Conservation (phyloP, 2,329 filamentous ascomycete species). For the Aspergillus sp. region DNA sequence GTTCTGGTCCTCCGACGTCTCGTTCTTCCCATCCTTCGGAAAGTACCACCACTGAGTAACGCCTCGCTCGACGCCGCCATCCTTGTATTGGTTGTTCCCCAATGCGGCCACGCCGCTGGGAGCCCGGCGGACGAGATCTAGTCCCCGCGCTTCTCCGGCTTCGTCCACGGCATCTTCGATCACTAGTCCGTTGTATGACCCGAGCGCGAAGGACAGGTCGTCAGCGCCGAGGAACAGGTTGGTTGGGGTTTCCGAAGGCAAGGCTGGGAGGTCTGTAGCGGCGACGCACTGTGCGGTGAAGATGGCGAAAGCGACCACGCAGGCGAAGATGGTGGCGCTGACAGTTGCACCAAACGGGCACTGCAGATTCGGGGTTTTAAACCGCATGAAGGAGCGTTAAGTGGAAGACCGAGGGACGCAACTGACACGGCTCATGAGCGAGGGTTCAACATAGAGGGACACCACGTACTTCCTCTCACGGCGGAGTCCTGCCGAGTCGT, state of each 20-base stretch:
- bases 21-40: slow-evolving; percentile 48
- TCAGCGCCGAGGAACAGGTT: slow-evolving; percentile 44
- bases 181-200: slow-evolving; percentile 30
- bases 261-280: slow-evolving; percentile 54
- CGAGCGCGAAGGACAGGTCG: slow-evolving; percentile 23
- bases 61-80: slow-evolving; percentile 62
- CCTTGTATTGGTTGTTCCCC: slow-evolving; percentile 64
- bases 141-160: slow-evolving; percentile 29
- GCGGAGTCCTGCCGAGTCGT: slow-evolving; percentile 13
- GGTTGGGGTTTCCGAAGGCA: slow-evolving; percentile 47
- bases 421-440: not conserved
- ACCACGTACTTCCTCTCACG: slow-evolving; percentile 8
- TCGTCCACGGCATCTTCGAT: slow-evolving; percentile 31
- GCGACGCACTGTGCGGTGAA: slow-evolving; percentile 63
- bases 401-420: not conserved
- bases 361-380: slow-evolving; percentile 65
- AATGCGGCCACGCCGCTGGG: slow-evolving; percentile 50
- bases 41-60: slow-evolving; percentile 65
- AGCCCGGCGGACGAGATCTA: slow-evolving; percentile 57
- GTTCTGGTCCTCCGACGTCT: slow-evolving; percentile 32
- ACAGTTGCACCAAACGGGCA: slow-evolving; percentile 69
- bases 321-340: slow-evolving; percentile 58
- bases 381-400: slow-evolving; percentile 35
- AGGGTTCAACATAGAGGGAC: not conserved
- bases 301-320: slow-evolving; percentile 62